Evolutionary conservation across 2,329 filamentous ascomycete genomes (phyloP), one percentile per base, ranked within the genome.

Genomic region (Cadophora malorum): DNA sequence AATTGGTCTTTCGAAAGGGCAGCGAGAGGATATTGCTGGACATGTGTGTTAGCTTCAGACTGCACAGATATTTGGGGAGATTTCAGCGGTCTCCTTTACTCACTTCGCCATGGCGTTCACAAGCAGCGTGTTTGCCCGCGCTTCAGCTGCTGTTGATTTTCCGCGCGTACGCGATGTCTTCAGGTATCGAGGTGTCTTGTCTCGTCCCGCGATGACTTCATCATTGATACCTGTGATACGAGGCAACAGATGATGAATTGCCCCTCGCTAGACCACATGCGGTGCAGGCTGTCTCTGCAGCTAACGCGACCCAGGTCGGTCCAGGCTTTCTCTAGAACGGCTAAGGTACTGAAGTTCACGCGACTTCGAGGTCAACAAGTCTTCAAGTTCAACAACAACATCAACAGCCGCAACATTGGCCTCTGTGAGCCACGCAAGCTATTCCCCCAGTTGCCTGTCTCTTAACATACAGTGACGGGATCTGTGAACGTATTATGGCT

Each of bases 1-100:
- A 86, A 71, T 91, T 89, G 63, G 94, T 95, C 78, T 90, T 92
- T 75, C 95, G 93, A 81, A 98, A 98, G 9, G 95, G 94, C 41
- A 79, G 64, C 64, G 73, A 78, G 68, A 79, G 74, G 56, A 78
- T 78, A 65, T 77, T 78, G 70, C 76, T 78, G 41, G 16, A 1
- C 19, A 28, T 19, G 28, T 38, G 35, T 4, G 35, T 70, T 67
- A 68, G 56, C 23, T 49, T 55, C 1, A 12, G n/a, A 31, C 4
- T 64, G 9, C 9, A 9, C 1, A 47, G 21, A 50, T 31, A 19
- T 16, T 9, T 21, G 8, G 8, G 1, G 9, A 9, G 14, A 25
- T 52, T 7, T 21, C 12, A 25, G 7, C 16, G 19, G 9, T 4
- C 12, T 10, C 12, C 35, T 25, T 35, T 23, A 16, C 63, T 64